phyloP scores from a whole-genome alignment of 1,139 yeast genomes.

The Citeromyces hawaiiensis region DNA sequence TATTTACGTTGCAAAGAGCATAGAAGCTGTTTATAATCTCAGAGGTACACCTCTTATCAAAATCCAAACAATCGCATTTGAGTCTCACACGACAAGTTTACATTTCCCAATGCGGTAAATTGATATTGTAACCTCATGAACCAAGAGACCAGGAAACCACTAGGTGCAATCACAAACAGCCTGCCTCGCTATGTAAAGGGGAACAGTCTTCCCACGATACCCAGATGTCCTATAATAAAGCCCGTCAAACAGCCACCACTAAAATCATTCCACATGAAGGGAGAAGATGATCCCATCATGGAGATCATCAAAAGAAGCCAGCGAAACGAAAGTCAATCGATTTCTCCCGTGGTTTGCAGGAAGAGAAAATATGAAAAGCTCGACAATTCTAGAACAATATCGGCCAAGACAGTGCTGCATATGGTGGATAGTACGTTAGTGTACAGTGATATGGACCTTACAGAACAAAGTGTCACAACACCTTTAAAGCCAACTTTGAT shows the following conservation, averaged over 20 bases:
- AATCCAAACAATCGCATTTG: no score
- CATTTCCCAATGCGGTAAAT: neutral
- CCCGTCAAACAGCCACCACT: conserved; percentile 1
- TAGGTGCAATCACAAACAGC: neutral
- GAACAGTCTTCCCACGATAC: neutral
- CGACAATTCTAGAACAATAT: conserved; percentile 19
- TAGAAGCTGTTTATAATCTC: no score
- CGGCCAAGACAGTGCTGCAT: conserved; percentile 18
- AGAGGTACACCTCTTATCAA: no score
- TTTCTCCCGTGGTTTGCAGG: conserved; percentile 4
- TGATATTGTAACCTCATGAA: neutral
- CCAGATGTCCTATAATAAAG: neutral
- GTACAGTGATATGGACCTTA: conserved; percentile 17
- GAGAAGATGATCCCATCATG: conserved; percentile 1
- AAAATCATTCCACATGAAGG: neutral
- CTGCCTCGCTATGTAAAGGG: neutral
- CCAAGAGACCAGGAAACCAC: neutral
- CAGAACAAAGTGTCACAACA: conserved; percentile 8
- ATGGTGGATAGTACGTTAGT: conserved; percentile 22
- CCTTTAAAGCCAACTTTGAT: conserved; percentile 9
- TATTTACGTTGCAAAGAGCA: no score
- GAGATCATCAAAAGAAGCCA: neutral
- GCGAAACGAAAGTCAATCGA: neutral
- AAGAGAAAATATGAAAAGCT: conserved; percentile 12
- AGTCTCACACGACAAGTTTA: neutral